Conservation (phyloP, 805 yeast genomes). For the Suhomyces sp. region DNA sequence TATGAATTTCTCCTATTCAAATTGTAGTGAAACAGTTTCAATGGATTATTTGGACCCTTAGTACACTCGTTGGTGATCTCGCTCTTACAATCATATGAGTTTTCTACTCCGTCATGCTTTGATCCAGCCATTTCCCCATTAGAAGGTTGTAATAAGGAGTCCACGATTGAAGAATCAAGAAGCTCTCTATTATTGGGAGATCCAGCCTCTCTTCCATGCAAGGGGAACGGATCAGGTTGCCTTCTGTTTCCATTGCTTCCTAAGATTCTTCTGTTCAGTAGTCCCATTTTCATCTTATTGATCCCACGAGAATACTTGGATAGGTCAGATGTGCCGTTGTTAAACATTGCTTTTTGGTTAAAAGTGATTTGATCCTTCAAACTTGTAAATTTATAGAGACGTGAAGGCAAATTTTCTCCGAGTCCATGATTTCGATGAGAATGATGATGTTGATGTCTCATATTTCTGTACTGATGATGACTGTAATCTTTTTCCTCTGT, state of each 20-base stretch:
- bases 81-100: constrained; percentile 1
- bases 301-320: constrained; percentile 34
- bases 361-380: constrained; percentile 30
- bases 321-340: constrained; percentile 14
- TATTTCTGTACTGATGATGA: constrained; percentile 2
- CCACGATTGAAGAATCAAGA: constrained; percentile 7
- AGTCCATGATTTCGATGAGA: constrained; percentile 3
- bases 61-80: not conserved
- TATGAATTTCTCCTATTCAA: constrained; percentile 36
- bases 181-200: not conserved
- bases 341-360: constrained; percentile 12
- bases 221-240: not conserved
- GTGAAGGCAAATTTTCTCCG: not conserved
- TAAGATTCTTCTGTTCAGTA: constrained; percentile 20
- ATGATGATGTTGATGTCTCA: constrained; percentile 4
- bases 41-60: constrained; percentile 2
- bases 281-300: constrained; percentile 33
- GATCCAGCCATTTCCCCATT: constrained; percentile 9
- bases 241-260: not conserved
- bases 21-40: constrained; percentile 10
- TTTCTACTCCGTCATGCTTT: not conserved
- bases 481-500: constrained; percentile 1
- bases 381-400: constrained; percentile 29
- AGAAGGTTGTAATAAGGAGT: constrained; percentile 14
- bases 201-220: not conserved